Conservation (phyloP, 306 rosid species). For the Prunus persica region Prunus_persica_NCBIv2 NC_034015.1:18384001-18384500, state of each 20-base stretch:
- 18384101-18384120: not conserved
- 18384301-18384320: not conserved
- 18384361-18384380: too few relatives aligned
- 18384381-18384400: too few relatives aligned
- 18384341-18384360: not conserved
- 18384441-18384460: too few relatives aligned
- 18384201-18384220: not conserved
- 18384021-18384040: not conserved
- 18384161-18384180: not conserved
- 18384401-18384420: fast-evolving
- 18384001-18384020: not conserved
- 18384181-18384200: too few relatives aligned
- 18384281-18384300: not conserved
- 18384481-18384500: too few relatives aligned
- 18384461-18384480: too few relatives aligned
- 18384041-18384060: not conserved
- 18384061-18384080: not conserved
- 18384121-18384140: not conserved
- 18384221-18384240: not conserved
- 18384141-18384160: not conserved
- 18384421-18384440: too few relatives aligned
- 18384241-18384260: not conserved
- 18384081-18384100: too few relatives aligned
- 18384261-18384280: conserved; percentile 6
- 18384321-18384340: not conserved